Evolutionary conservation across 176 grass and related monocot genomes (phyloP).

Genomic region (Thalia dealbata): DNA sequence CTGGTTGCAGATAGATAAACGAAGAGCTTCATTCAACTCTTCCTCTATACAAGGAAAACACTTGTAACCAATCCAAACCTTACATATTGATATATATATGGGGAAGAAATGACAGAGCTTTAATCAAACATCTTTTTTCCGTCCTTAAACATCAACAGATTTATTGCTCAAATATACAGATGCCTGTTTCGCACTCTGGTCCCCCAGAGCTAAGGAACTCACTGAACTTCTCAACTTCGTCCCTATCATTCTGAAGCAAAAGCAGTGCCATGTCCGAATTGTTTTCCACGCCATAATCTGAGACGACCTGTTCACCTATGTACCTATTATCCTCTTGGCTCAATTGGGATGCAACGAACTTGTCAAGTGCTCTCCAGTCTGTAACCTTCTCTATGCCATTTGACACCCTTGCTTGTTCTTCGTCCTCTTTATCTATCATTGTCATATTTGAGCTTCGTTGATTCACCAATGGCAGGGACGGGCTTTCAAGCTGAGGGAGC

Average conservation of each 20-base stretch:
- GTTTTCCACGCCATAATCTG: background rate
- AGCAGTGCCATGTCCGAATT: slow-evolving; percentile 33
- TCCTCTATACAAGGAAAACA: background rate
- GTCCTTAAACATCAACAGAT: background rate
- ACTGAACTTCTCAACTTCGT: slow-evolving; percentile 26
- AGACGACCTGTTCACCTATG: slow-evolving; percentile 10
- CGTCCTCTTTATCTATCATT: background rate
- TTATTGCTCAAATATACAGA: slow-evolving; percentile 27
- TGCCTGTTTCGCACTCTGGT: slow-evolving; percentile 16
- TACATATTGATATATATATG: background rate
- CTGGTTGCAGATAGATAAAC: background rate
- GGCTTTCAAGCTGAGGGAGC: slow-evolving; percentile 34
- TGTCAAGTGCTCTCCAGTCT: slow-evolving; percentile 42
- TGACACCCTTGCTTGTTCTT: slow-evolving; percentile 1
- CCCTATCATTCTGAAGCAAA: slow-evolving; percentile 25
- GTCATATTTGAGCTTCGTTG: slow-evolving; percentile 1
- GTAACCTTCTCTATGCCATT: slow-evolving; percentile 5
- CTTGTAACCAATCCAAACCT: background rate
- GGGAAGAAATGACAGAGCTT: slow-evolving; percentile 3
- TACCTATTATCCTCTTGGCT: slow-evolving; percentile 29
- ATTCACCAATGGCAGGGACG: slow-evolving; percentile 5
- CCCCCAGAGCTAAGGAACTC: slow-evolving; percentile 27
- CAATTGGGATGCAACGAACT: slow-evolving; percentile 43
- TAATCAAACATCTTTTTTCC: slow-evolving; percentile 12
- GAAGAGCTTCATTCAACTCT: background rate